These are phyloP conservation scores for Berberis vulgaris DNA, from an alignment of 164 flowering plant species.

Conservation along the genomic window DNA sequence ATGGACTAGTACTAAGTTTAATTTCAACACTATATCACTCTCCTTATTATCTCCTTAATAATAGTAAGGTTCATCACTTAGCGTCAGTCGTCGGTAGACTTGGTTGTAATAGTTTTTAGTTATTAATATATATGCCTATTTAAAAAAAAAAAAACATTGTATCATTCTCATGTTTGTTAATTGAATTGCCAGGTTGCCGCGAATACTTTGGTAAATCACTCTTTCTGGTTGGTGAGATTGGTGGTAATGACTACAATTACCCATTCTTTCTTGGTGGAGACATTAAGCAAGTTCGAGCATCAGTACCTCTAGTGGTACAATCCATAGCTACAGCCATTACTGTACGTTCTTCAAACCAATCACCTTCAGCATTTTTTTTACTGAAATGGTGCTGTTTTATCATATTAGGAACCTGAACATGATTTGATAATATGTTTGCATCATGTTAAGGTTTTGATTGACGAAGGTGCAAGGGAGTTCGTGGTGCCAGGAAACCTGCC, in stretches of 20 bases:
- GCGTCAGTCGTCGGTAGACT: too few species aligned
- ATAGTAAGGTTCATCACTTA: too few species aligned
- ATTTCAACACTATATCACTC: too few species aligned
- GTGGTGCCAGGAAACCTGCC: constrained; percentile 57
- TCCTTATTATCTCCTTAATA: too few species aligned
- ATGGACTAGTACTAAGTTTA: too few species aligned
- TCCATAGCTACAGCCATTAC: constrained; percentile 21
- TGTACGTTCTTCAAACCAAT: constrained; percentile 16
- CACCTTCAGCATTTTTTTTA: neutral
- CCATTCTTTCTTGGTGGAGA: constrained; percentile 18
- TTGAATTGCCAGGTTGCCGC: constrained; percentile 23
- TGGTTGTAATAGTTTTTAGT: too few species aligned
- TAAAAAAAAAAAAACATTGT: neutral
- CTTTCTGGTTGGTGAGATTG: constrained; percentile 63
- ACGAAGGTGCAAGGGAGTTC: constrained; percentile 42
- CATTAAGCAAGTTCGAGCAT: constrained; percentile 16
- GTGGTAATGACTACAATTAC: constrained; percentile 54
- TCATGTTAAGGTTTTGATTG: constrained; percentile 29
- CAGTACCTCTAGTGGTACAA: constrained; percentile 31
- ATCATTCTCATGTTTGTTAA: neutral
- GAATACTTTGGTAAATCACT: constrained; percentile 33
- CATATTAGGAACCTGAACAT: too few species aligned
- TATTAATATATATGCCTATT: too few species aligned
- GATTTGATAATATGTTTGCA: neutral
- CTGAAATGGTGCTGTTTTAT: neutral